Percentiles rank a stretch among this genome's conserved stretches.
Conservation (phyloP, 1,139 yeast genomes). For the Wickerhamomyces sp. region DNA sequence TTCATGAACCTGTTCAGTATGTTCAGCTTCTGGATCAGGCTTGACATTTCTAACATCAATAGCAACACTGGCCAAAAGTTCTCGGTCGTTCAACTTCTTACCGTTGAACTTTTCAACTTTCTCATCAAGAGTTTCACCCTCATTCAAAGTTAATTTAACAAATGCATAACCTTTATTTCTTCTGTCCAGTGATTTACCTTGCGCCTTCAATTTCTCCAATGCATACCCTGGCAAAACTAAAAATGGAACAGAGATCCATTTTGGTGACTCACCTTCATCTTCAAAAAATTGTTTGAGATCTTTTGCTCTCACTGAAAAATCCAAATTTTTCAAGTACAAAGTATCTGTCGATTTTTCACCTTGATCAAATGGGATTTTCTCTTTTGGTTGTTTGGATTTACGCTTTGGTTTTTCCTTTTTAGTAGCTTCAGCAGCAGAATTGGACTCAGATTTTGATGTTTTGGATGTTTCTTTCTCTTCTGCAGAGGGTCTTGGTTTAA, state of each 20-base stretch:
- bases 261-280: constrained; percentile 37
- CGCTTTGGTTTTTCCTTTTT: background rate
- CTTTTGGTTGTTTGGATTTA: constrained; percentile 8
- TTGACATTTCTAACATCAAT: constrained; percentile 33
- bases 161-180: constrained; percentile 64
- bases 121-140: constrained; percentile 23
- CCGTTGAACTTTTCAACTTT: constrained; percentile 47
- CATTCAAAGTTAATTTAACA: constrained; percentile 38
- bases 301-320: constrained; percentile 41
- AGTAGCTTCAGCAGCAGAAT: too few species aligned
- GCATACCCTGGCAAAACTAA: constrained; percentile 40
- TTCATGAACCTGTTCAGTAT: background rate
- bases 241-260: constrained; percentile 55
- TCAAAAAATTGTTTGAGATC: constrained; percentile 42
- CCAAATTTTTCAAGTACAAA: constrained; percentile 55
- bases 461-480: background rate
- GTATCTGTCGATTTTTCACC: constrained; percentile 54
- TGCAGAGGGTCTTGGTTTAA: background rate
- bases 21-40: constrained; percentile 4
- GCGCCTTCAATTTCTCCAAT: constrained; percentile 36
- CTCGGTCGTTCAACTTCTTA: constrained; percentile 47
- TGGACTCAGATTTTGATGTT: background rate
- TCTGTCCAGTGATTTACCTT: constrained; percentile 36
- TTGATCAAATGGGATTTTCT: constrained; percentile 39
- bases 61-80: constrained; percentile 52